Percentiles rank a stretch among this genome's conserved stretches.
Conservation (phyloP, 2,329 filamentous ascomycete species). For the Mycosphaerelloides madeirae region DNA sequence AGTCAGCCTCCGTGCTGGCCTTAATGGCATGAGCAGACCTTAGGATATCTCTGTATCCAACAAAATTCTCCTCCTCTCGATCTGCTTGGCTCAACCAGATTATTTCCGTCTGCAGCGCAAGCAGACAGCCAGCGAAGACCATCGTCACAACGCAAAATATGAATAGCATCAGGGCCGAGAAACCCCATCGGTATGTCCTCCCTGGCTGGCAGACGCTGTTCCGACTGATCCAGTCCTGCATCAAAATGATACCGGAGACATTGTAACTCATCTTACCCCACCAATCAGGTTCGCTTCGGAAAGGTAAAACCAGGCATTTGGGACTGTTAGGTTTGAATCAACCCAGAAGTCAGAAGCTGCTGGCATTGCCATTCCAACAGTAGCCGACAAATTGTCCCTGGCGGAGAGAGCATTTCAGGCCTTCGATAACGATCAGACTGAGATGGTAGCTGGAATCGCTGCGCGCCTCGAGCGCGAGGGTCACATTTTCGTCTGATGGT, state of each 20-base stretch:
- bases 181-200: slow-evolving; percentile 12
- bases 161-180: slow-evolving; percentile 16
- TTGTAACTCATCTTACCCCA: too few relatives aligned
- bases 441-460: too few relatives aligned
- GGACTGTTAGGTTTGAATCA: too few relatives aligned
- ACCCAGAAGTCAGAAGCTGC: too few relatives aligned
- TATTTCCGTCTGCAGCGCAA: slow-evolving; percentile 8
- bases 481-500: too few relatives aligned
- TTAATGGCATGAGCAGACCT: slow-evolving; percentile 10
- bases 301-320: too few relatives aligned
- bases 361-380: too few relatives aligned
- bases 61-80: slow-evolving; percentile 5
- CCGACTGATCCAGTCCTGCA: background rate
- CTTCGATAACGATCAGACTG: too few relatives aligned
- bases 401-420: too few relatives aligned
- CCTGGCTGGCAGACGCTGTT: slow-evolving; percentile 6
- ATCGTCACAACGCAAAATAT: slow-evolving; percentile 12
- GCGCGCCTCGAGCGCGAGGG: too few relatives aligned
- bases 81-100: slow-evolving; percentile 7
- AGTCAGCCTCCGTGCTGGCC: slow-evolving; percentile 5
- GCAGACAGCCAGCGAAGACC: slow-evolving; percentile 2
- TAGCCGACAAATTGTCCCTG: too few relatives aligned
- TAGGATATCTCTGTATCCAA: slow-evolving; percentile 13
- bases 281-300: too few relatives aligned
- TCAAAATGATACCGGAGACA: background rate